Evolutionary conservation across 2,329 filamentous ascomycete genomes (phyloP), one percentile per base, ranked within the genome.

Genomic region (Ceratocystis smalleyi): DNA sequence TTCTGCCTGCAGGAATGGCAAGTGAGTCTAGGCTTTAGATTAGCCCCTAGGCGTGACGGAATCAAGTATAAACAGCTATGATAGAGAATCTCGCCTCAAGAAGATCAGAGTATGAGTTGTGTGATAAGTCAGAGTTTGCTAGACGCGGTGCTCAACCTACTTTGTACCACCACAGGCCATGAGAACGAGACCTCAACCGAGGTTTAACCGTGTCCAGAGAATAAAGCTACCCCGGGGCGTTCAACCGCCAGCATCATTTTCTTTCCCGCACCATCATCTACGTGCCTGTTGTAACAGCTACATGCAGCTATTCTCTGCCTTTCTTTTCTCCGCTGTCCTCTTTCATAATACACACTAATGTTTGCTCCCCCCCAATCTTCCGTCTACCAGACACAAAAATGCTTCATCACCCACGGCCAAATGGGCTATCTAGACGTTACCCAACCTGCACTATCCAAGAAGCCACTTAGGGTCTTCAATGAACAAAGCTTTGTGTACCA

Each of bases 351-450:
- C 8, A 40, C 10, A 12, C 3, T 10, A 8, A 83, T 82, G 79
- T 72, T 81, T 35, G 73, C 77, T 0, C 74, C 79, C 19, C 69
- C 75, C 12, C 69, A 72, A 1, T 73, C 77, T 1, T 78, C 77
- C 2, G 73, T 81, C 60, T 80, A 82, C 68, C 80, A 81, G 69
- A 71, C 76, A 47, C 77, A 82, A 64, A 94, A 87, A 79, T 91
- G 88, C 73, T 86, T 82, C 73, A 85, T 89, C 68, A 88, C 86
- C 0, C 83, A 88, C 70, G 84, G 84, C 49, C 77, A 78, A 12
- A 82, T 92, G 72, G 77, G 79, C 35, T 86, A 89, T 74, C 77
- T 92, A 55, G 84, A 95, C 72, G 79, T 83, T 5, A 79, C 81
- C 65, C 86, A 90, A 70, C 79, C 83, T 35, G 86, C 90, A 1